Evolutionary conservation across 1,284 basidiomycete genomes (phyloP).

Genomic region (Naganishia liquefaciens): DNA sequence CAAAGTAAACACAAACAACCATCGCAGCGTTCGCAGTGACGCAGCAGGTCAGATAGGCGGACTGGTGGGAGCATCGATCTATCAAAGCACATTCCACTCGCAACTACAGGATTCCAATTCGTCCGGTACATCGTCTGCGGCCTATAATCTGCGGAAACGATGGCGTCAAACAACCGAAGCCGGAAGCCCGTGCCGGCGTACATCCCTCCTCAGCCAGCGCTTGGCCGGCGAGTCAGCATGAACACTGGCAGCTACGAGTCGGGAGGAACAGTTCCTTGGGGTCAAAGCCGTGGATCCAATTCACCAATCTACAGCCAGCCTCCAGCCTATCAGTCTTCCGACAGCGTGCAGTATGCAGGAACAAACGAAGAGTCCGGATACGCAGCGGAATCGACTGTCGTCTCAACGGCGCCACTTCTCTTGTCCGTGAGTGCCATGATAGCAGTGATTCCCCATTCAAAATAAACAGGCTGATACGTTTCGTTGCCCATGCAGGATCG

Average conservation of each 20-base stretch:
- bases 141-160: no score
- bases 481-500: not conserved
- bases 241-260: constrained; percentile 21
- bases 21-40: not conserved
- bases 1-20: constrained; percentile 21
- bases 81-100: no score
- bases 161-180: constrained; percentile 17
- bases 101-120: no score
- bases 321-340: constrained; percentile 21
- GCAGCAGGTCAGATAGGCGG: no score
- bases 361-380: not conserved
- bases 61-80: no score
- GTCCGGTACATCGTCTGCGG: no score
- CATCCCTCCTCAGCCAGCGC: constrained; percentile 12
- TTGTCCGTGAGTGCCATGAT: constrained; percentile 3
- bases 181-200: constrained; percentile 21
- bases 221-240: constrained; percentile 22
- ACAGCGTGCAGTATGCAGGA: constrained; percentile 10
- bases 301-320: constrained; percentile 18
- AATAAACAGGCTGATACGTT: not conserved
- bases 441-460: not conserved
- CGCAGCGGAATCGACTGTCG: not conserved
- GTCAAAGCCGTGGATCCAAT: constrained; percentile 2
- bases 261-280: constrained; percentile 17
- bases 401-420: constrained; percentile 14